Conservation (phyloP, 805 yeast genomes). For the Metschnikowia corniflorae region DNA sequence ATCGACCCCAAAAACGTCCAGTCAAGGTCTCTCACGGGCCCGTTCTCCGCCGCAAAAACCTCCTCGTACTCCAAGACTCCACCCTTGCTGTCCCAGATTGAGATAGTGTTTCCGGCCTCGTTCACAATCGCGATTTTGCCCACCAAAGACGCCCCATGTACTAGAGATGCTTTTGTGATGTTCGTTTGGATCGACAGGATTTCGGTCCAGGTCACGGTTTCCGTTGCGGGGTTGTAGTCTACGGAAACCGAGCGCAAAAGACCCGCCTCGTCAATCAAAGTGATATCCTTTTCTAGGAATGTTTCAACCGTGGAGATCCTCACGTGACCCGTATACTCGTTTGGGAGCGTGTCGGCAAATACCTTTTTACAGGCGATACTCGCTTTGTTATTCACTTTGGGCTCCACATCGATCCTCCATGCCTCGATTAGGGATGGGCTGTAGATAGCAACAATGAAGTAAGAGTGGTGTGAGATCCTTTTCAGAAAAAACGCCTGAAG, state of each 20-base stretch:
- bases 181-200: constrained; percentile 53
- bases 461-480: constrained; percentile 11
- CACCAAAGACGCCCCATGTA: constrained; percentile 68
- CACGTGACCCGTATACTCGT: constrained; percentile 34
- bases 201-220: constrained; percentile 50
- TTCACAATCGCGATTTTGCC: constrained; percentile 75
- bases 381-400: neutral
- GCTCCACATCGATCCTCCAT: constrained; percentile 36
- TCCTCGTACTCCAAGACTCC: constrained; percentile 65
- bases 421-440: constrained; percentile 32
- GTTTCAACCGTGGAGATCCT: constrained; percentile 64
- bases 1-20: constrained; percentile 64
- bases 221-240: constrained; percentile 15
- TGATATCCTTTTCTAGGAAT: constrained; percentile 32
- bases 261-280: constrained; percentile 50
- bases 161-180: constrained; percentile 45
- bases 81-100: constrained; percentile 77
- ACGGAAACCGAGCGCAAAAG: constrained; percentile 21
- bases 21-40: constrained; percentile 66
- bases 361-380: constrained; percentile 6
- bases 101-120: constrained; percentile 44
- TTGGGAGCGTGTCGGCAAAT: constrained; percentile 25
- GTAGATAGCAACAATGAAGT: constrained; percentile 52
- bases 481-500: constrained; percentile 27
- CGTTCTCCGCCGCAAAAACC: constrained; percentile 27